Evolutionary conservation across 768 basidiomycete genomes (phyloP), one percentile per base, ranked within the genome.

Genomic region (Mycena floridula): DNA sequence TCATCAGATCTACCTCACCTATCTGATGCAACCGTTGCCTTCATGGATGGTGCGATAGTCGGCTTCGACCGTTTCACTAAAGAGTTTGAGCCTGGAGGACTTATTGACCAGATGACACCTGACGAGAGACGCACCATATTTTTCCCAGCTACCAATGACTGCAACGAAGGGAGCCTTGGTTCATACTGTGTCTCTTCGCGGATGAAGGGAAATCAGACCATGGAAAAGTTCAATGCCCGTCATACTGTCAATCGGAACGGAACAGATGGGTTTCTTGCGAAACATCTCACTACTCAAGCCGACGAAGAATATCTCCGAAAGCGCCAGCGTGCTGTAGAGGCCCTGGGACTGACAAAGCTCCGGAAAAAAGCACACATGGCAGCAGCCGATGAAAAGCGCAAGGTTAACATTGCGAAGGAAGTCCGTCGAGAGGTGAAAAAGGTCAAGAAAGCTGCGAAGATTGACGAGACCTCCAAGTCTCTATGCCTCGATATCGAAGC

Each of bases 61-160:
- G 55, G 54, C 2, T 63, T 56, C 49, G 41, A 37, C 2, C 45
- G 54, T n/a, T 65, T 64, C 30, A 48, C 54, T 0, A 40, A 54
- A n/a, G 64, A 65, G 32, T 65, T 59, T 40, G 44, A 25, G 4
- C 22, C 42, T 4, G 59, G 52, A 4, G 53, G 52, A 4, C 25
- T 26, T 0, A 59, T 62, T 36, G 51, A 47, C 25, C 30, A 24
- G 13, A 35, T 54, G 1, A 43, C 53, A 5, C 26, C 20, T 6
- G 42, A 18, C 6, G 46, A 55, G 16, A 42, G 42, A 3, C 7
- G 43, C 0, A 13, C 25, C 2, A 32, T 52, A 2, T 60, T 25
- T 22, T 45, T 60, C 24, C 24, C 52, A 3, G 43, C 58, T 0
- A 63, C 61, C 2, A 65, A 65, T 36, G 59, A 62, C 40, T 46